Evolutionary conservation across 2,329 filamentous ascomycete species (phyloP).

Genomic region (Aspergillus persii): DNA sequence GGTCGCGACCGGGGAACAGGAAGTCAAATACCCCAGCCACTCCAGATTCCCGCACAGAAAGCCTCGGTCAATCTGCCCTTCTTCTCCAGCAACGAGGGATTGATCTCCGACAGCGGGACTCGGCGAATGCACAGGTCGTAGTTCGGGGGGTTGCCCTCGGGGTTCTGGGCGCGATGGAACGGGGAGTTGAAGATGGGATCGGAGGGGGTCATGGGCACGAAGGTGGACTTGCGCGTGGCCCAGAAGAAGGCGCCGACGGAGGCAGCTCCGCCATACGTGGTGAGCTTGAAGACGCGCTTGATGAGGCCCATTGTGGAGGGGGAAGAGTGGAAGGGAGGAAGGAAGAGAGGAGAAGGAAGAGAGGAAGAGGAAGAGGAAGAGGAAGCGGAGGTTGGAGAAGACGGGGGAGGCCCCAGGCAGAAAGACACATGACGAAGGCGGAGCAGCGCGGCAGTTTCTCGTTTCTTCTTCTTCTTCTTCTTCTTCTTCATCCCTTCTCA

Average conservation of each 20-base stretch:
- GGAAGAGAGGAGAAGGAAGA: background rate
- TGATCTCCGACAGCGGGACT: conserved; percentile 62
- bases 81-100: conserved; percentile 62
- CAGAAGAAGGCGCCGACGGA: conserved; percentile 54
- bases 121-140: conserved; percentile 65
- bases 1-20: background rate
- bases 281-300: conserved; percentile 42
- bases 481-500: too few relatives aligned
- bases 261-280: conserved; percentile 48
- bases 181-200: conserved; percentile 62
- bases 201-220: conserved; percentile 57
- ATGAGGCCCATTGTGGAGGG: conserved; percentile 53
- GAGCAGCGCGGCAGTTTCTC: too few relatives aligned
- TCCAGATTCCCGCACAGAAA: conserved; percentile 68
- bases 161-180: conserved; percentile 60
- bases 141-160: conserved; percentile 59
- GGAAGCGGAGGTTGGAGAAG: too few relatives aligned
- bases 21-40: conserved; percentile 55
- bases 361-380: background rate
- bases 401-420: too few relatives aligned
- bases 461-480: too few relatives aligned
- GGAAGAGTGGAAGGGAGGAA: conserved; percentile 2
- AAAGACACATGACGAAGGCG: too few relatives aligned
- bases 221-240: conserved; percentile 54
- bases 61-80: conserved; percentile 61